phyloP scores from a whole-genome alignment of 2,329 filamentous ascomycete species.

The Exophiala xenobiotica region DNA sequence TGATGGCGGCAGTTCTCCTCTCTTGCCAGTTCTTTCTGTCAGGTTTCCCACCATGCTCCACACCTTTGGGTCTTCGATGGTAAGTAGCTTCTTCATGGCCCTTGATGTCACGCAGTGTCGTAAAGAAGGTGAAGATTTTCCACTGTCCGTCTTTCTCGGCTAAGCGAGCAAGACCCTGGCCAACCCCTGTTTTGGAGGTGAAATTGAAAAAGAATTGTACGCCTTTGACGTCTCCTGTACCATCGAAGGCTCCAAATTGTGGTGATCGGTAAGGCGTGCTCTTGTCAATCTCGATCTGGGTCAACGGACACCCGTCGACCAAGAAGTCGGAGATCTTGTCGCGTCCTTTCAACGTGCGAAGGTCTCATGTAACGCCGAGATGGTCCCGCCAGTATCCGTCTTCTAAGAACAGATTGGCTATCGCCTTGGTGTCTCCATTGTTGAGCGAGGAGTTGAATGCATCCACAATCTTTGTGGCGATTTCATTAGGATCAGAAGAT shows the following conservation, averaged over 20 bases:
- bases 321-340: slow-evolving; percentile 41
- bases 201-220: slow-evolving; percentile 59
- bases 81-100: slow-evolving; percentile 54
- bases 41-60: slow-evolving; percentile 53
- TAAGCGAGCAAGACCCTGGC: slow-evolving; percentile 58
- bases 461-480: slow-evolving; percentile 40
- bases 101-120: slow-evolving; percentile 55
- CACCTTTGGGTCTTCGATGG: slow-evolving; percentile 54
- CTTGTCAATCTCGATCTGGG: slow-evolving; percentile 48
- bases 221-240: slow-evolving; percentile 49
- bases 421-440: slow-evolving; percentile 35
- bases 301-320: slow-evolving; percentile 43
- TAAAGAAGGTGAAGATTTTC: slow-evolving; percentile 66
- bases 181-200: slow-evolving; percentile 55
- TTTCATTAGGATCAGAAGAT: slow-evolving; percentile 37
- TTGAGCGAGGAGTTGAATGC: slow-evolving; percentile 43
- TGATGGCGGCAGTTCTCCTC: slow-evolving; percentile 47
- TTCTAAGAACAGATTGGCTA: slow-evolving; percentile 49
- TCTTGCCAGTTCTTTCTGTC: slow-evolving; percentile 63
- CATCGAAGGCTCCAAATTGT: slow-evolving; percentile 50
- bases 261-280: slow-evolving; percentile 49
- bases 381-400: slow-evolving; percentile 61
- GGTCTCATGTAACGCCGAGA: slow-evolving; percentile 56
- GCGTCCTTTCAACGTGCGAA: slow-evolving; percentile 54
- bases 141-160: slow-evolving; percentile 47